These are phyloP conservation scores for Zelonia costaricensis DNA, from an alignment of 208 protist species.

Conservation along the genomic window DNA sequence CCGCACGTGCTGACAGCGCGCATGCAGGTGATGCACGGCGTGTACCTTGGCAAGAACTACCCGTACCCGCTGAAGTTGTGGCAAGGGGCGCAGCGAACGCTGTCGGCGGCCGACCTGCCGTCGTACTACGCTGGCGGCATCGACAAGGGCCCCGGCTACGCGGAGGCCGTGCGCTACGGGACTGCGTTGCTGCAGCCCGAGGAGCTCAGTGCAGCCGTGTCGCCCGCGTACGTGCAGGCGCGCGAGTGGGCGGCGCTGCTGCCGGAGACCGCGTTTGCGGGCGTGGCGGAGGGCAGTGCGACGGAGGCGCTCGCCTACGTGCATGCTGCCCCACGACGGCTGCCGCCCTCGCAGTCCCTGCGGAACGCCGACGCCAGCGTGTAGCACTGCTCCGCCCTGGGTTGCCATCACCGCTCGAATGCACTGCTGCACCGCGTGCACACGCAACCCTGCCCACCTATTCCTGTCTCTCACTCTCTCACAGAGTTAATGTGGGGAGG, in stretches of 20 bases:
- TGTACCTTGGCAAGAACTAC: constrained; percentile 83
- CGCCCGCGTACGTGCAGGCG: constrained; percentile 21
- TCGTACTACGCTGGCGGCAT: constrained; percentile 57
- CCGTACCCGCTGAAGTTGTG: constrained; percentile 91
- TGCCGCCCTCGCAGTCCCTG: background rate
- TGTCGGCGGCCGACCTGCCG: constrained; percentile 50
- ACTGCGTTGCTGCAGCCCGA: constrained; percentile 55
- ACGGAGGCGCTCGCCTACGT: background rate
- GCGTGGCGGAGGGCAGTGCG: constrained; percentile 16
- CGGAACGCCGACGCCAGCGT: too few relatives aligned
- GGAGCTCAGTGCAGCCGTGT: constrained; percentile 48
- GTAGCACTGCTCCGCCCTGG: too few relatives aligned
- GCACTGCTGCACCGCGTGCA: too few relatives aligned
- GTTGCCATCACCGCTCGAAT: too few relatives aligned
- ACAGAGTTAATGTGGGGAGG: too few relatives aligned
- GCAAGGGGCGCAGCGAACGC: constrained; percentile 70
- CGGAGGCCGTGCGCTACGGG: constrained; percentile 76
- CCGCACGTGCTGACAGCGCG: constrained; percentile 82
- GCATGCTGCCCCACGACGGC: background rate
- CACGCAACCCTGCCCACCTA: too few relatives aligned
- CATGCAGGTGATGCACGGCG: constrained; percentile 89
- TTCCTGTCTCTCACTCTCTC: too few relatives aligned
- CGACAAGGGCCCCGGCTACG: constrained; percentile 55
- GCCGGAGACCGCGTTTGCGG: constrained; percentile 32
- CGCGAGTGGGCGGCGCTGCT: constrained; percentile 43